Evolutionary conservation across 2,329 filamentous ascomycete species (phyloP).

Genomic region (Nectriaceae sp.): DNA sequence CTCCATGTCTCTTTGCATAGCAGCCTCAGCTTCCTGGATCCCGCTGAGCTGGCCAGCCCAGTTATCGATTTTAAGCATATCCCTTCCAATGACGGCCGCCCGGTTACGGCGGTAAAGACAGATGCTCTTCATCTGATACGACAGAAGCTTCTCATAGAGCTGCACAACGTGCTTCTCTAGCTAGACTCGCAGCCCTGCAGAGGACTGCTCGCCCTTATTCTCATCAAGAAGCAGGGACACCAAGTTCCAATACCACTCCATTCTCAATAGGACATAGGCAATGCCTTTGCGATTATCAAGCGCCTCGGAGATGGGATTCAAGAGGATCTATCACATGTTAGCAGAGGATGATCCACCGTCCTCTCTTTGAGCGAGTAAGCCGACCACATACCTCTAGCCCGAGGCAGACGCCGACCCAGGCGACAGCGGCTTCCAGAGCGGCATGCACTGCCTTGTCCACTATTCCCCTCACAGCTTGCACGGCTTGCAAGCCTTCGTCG

Average conservation of each 20-base stretch:
- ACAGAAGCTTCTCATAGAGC: constrained; percentile 43
- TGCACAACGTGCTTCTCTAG: constrained; percentile 32
- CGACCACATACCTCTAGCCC: constrained; percentile 31
- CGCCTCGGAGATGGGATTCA: constrained; percentile 29
- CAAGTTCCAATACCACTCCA: constrained; percentile 41
- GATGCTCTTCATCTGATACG: constrained; percentile 44
- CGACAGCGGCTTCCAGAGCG: constrained; percentile 36
- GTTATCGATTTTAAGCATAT: constrained; percentile 34
- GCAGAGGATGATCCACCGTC: neutral
- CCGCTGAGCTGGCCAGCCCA: constrained; percentile 33
- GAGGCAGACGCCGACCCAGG: constrained; percentile 39
- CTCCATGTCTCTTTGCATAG: constrained; percentile 5
- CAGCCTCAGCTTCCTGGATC: constrained; percentile 30
- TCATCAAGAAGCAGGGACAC: constrained; percentile 28
- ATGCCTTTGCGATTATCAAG: constrained; percentile 34
- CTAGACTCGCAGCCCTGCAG: constrained; percentile 13
- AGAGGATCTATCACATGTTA: constrained; percentile 28
- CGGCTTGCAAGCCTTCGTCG: constrained; percentile 21
- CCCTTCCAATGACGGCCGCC: constrained; percentile 28
- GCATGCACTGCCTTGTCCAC: constrained; percentile 28
- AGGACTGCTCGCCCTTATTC: constrained; percentile 15
- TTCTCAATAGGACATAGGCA: constrained; percentile 36
- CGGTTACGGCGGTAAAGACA: constrained; percentile 37
- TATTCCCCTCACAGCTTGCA: constrained; percentile 27
- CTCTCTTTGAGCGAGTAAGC: neutral